These are phyloP conservation scores for Arbutus unedo DNA, from an alignment of 148 eudicot species.

Conservation along the genomic window DNA sequence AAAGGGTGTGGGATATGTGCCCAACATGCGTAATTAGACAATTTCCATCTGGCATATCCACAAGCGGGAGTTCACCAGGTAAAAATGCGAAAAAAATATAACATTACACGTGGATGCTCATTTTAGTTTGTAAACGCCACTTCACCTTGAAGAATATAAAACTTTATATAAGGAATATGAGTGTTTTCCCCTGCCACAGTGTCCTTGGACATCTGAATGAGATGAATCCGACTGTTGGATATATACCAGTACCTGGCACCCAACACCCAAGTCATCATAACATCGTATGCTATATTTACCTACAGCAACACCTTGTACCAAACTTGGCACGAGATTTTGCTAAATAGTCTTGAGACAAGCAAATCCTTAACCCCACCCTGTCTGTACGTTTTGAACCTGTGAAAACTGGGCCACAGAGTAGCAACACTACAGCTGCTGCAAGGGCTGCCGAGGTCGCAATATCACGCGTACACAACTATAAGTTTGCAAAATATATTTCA, in stretches of 20 bases:
- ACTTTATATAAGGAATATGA: neutral
- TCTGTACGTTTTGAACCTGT: neutral
- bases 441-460: neutral
- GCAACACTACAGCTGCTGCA: neutral
- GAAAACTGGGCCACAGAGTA: neutral
- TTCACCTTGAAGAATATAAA: neutral
- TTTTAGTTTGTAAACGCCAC: neutral
- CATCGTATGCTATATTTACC: neutral
- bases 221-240: neutral
- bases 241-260: neutral
- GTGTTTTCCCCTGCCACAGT: neutral
- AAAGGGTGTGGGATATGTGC: neutral
- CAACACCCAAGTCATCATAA: neutral
- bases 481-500: neutral
- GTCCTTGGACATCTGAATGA: neutral
- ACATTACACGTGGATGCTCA: neutral
- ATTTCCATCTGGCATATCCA: neutral
- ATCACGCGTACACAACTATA: neutral
- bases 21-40: neutral
- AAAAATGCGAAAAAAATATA: neutral
- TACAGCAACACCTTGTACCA: neutral
- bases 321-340: neutral
- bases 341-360: slow-evolving; percentile 1
- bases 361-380: neutral
- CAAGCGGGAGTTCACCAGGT: neutral